A percentile compares a stretch with the other conserved stretches of the same genome.
phyloP scores from a whole-genome alignment of 2,329 filamentous ascomycete species.

The Neopestalotiopsis sp. region DNA sequence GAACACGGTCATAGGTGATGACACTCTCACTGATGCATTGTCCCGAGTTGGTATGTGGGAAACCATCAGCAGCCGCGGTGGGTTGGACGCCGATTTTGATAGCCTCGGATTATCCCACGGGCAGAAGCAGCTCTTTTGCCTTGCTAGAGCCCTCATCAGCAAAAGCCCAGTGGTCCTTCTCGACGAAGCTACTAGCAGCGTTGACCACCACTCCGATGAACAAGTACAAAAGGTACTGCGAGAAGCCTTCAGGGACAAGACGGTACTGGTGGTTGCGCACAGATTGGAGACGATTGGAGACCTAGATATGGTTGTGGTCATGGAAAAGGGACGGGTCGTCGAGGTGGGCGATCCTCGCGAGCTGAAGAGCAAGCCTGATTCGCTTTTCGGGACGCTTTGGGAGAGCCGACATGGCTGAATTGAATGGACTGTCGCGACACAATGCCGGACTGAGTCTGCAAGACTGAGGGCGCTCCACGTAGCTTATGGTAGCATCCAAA shows the following conservation, averaged over 20 bases:
- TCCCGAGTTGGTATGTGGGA: slow-evolving; percentile 34
- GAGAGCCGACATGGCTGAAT: slow-evolving; percentile 14
- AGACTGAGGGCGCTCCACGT: too few relatives aligned
- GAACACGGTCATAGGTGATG: slow-evolving; percentile 27
- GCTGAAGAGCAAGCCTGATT: slow-evolving; percentile 10
- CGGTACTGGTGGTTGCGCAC: slow-evolving; percentile 47
- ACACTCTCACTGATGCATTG: slow-evolving; percentile 24
- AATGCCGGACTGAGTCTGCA: too few relatives aligned
- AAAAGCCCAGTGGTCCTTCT: slow-evolving; percentile 35
- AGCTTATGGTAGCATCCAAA: too few relatives aligned
- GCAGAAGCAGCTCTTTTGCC: slow-evolving; percentile 43
- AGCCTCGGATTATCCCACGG: slow-evolving; percentile 54
- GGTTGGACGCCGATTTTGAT: slow-evolving; percentile 40
- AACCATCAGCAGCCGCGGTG: slow-evolving; percentile 30
- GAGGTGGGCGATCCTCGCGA: slow-evolving; percentile 39
- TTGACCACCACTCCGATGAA: slow-evolving; percentile 35
- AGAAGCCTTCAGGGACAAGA: slow-evolving; percentile 44
- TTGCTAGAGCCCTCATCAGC: slow-evolving; percentile 33
- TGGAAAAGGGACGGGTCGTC: slow-evolving; percentile 50
- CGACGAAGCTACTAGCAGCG: slow-evolving; percentile 38
- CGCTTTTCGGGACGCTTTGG: slow-evolving; percentile 13
- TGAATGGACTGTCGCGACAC: not conserved
- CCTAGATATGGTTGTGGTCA: slow-evolving; percentile 53
- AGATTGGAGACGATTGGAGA: slow-evolving; percentile 47
- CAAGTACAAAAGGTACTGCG: slow-evolving; percentile 31